Evolutionary conservation across 768 basidiomycete genomes (phyloP).

Genomic region (Cantharellus cinnabarinus): DNA sequence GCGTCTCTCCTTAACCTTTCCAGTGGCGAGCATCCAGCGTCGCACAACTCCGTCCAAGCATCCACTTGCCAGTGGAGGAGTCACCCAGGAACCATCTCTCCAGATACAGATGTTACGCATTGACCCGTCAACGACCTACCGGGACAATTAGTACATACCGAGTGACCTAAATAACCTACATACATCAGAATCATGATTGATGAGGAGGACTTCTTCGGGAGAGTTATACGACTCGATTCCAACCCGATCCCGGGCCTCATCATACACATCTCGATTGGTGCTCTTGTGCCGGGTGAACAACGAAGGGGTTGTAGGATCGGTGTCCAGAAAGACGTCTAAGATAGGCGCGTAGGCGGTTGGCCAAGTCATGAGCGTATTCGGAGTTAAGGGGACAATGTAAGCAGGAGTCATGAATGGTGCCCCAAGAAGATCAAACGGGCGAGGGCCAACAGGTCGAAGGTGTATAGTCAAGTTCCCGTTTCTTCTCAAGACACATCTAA

Average conservation of each 20-base stretch:
- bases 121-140: neutral
- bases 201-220: neutral
- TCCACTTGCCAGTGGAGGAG: neutral
- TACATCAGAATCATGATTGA: neutral
- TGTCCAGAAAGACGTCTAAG: neutral
- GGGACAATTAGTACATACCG: too few species aligned
- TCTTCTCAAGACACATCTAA: neutral
- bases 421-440: neutral
- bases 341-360: neutral
- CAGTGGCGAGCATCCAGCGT: neutral
- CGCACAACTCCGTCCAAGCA: neutral
- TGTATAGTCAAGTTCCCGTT: neutral
- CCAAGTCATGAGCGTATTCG: slow-evolving; percentile 1
- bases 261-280: neutral
- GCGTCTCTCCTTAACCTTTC: neutral
- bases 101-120: neutral
- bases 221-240: neutral
- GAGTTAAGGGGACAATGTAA: neutral
- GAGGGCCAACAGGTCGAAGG: neutral
- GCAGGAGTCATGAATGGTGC: neutral
- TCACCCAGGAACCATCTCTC: neutral
- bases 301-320: neutral
- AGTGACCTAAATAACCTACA: too few species aligned
- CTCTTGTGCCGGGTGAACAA: neutral
- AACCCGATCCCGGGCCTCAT: neutral